These are phyloP conservation scores for Opeltia flavorubescens DNA, from an alignment of 495 filamentous ascomycete genomes.

Conservation along the genomic window DNA sequence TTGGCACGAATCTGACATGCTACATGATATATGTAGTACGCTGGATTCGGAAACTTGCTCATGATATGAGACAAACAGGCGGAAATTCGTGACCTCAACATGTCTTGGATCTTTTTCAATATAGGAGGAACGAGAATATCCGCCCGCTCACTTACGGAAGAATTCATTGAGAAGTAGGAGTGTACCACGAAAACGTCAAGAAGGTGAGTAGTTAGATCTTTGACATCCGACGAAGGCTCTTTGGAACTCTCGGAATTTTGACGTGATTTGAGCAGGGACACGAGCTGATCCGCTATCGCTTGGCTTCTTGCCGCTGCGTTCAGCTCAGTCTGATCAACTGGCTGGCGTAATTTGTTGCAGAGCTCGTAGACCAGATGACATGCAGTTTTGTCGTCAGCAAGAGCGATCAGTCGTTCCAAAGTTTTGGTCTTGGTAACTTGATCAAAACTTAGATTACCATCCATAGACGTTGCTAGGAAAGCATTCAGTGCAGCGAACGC, in stretches of 20 bases:
- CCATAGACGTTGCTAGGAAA: conserved; percentile 41
- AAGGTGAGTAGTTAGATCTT: conserved; percentile 5
- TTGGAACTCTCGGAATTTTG: conserved; percentile 5
- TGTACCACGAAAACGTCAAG: conserved; percentile 21
- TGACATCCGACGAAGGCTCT: neutral
- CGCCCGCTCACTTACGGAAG: neutral
- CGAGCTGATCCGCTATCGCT: conserved; percentile 32
- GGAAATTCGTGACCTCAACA: conserved; percentile 54
- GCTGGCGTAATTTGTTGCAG: conserved; percentile 25
- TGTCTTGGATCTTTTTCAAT: conserved; percentile 46
- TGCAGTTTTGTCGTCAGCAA: conserved; percentile 33
- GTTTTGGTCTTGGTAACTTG: conserved; percentile 80
- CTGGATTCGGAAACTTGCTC: conserved; percentile 40
- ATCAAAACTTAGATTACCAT: conserved; percentile 70
- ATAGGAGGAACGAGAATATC: conserved; percentile 27
- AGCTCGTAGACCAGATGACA: conserved; percentile 28
- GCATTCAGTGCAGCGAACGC: conserved; percentile 45
- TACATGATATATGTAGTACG: conserved; percentile 34
- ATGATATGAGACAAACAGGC: conserved; percentile 57
- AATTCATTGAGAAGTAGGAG: conserved; percentile 23
- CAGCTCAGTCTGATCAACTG: conserved; percentile 30
- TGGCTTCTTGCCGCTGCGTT: conserved; percentile 31
- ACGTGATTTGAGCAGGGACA: neutral
- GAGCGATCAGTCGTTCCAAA: conserved; percentile 55
- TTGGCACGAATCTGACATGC: conserved; percentile 36